Evolutionary conservation across 495 filamentous ascomycete species (phyloP).

Genomic region (Pyronema omphalodes): DNA sequence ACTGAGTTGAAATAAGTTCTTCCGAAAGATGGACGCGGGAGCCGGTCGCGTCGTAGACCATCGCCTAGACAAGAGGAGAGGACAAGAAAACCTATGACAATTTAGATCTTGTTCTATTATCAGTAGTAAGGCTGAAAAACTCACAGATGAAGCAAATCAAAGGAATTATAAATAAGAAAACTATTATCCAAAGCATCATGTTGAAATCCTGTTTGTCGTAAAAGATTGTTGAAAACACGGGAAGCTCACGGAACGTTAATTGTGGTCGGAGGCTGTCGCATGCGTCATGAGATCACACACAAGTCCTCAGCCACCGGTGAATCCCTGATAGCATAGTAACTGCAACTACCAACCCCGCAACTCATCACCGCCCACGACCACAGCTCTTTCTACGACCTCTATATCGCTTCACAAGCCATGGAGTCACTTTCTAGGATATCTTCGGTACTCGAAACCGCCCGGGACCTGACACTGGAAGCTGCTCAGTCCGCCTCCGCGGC

Average conservation of each 20-base stretch:
- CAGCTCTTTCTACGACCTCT: constrained; percentile 1
- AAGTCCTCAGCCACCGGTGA: too few species aligned
- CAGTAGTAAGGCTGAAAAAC: background rate
- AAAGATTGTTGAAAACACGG: background rate
- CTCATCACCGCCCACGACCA: background rate
- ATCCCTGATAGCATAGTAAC: too few species aligned
- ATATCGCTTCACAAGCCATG: constrained; percentile 33
- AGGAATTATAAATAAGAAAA: constrained; percentile 11
- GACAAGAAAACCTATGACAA: constrained; percentile 9
- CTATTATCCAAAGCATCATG: constrained; percentile 12
- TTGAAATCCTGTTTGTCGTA: background rate
- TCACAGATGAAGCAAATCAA: constrained; percentile 5
- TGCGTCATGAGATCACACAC: background rate
- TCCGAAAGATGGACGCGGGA: constrained; percentile 11
- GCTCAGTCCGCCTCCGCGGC: constrained; percentile 48
- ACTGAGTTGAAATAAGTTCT: constrained; percentile 15
- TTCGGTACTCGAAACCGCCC: constrained; percentile 80
- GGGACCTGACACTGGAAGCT: constrained; percentile 92
- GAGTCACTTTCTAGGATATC: constrained; percentile 95
- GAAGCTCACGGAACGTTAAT: background rate
- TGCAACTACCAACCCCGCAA: background rate
- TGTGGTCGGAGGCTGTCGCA: background rate
- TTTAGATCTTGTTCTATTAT: background rate
- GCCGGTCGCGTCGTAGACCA: constrained; percentile 5
- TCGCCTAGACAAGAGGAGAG: constrained; percentile 15